These are phyloP conservation scores for Discostella stelligera DNA, from an alignment of 352 stramenopile species.

Conservation along the genomic window DNA sequence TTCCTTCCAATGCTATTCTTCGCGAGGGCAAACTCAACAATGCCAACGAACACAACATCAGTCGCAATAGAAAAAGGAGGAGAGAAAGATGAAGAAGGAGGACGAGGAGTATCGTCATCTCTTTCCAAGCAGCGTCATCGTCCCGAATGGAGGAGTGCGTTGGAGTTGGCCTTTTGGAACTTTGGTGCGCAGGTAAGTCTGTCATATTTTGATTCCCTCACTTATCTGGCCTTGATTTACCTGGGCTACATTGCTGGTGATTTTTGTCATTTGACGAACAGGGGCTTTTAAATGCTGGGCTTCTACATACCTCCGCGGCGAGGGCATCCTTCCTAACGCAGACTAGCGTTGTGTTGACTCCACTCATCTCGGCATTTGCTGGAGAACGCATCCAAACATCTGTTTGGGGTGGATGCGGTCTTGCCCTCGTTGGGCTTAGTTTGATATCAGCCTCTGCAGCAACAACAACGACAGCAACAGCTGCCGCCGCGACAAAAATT, in stretches of 20 bases:
- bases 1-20: slow-evolving; percentile 54
- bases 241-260: too few species aligned
- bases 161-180: slow-evolving; percentile 70
- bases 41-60: not conserved
- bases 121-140: not conserved
- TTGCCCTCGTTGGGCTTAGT: slow-evolving; percentile 56
- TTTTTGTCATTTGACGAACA: too few species aligned
- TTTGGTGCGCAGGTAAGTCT: slow-evolving; percentile 55
- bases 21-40: not conserved
- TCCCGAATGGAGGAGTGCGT: slow-evolving; percentile 46
- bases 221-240: not conserved
- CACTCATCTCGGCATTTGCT: slow-evolving; percentile 54
- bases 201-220: not conserved
- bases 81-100: not conserved
- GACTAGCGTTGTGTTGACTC: slow-evolving; percentile 66
- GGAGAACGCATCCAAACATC: slow-evolving; percentile 45
- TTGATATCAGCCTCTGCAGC: slow-evolving; percentile 41
- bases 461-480: not conserved
- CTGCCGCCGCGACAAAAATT: not conserved
- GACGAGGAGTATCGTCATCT: not conserved
- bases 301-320: slow-evolving; percentile 51
- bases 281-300: slow-evolving; percentile 62
- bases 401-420: slow-evolving; percentile 54
- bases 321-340: slow-evolving; percentile 70
- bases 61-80: not conserved